Percentiles rank a stretch among this genome's conserved stretches.
Conservation (phyloP, 1,139 yeast species). For the Debaryomycetaceae sp. region DNA sequence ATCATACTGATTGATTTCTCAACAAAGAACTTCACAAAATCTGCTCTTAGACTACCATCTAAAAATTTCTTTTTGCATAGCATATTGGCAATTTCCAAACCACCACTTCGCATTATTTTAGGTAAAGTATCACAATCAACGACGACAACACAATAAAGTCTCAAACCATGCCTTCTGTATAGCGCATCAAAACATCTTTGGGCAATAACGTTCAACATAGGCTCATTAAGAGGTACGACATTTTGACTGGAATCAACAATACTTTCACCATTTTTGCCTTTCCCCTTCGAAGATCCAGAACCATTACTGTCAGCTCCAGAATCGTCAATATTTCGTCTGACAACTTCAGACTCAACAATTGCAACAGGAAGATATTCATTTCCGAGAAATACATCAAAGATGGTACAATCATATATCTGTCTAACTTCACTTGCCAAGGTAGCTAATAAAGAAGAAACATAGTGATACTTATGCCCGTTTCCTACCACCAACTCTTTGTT, state of each 20-base stretch:
- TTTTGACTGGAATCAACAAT: slow-evolving; percentile 13
- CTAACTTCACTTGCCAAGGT: slow-evolving; percentile 82
- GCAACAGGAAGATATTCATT: slow-evolving; percentile 85
- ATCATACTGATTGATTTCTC: slow-evolving; percentile 63
- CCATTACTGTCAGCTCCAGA: slow-evolving; percentile 15
- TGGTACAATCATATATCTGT: slow-evolving; percentile 84
- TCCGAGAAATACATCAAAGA: slow-evolving; percentile 83
- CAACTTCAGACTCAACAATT: slow-evolving; percentile 80
- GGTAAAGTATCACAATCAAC: slow-evolving; percentile 84
- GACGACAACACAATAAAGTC: slow-evolving; percentile 78
- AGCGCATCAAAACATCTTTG: slow-evolving; percentile 70
- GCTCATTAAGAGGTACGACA: slow-evolving; percentile 49
- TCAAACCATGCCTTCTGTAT: slow-evolving; percentile 66
- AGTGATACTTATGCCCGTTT: slow-evolving; percentile 60
- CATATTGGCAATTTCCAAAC: slow-evolving; percentile 91
- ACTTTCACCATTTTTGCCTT: slow-evolving; percentile 11
- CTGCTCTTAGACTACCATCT: slow-evolving; percentile 72
- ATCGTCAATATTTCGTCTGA: slow-evolving; percentile 35
- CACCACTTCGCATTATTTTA: slow-evolving; percentile 77
- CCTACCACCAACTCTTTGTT: slow-evolving; percentile 32
- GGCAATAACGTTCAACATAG: slow-evolving; percentile 68
- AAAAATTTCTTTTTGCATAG: slow-evolving; percentile 79
- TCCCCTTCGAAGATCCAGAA: slow-evolving; percentile 8
- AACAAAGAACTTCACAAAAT: slow-evolving; percentile 77
- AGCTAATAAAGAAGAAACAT: slow-evolving; percentile 77